A percentile compares a stretch with the other conserved stretches of the same genome.
Evolutionary conservation across 331 rosid genomes (phyloP).

Genomic region (Quercus lobata): DNA sequence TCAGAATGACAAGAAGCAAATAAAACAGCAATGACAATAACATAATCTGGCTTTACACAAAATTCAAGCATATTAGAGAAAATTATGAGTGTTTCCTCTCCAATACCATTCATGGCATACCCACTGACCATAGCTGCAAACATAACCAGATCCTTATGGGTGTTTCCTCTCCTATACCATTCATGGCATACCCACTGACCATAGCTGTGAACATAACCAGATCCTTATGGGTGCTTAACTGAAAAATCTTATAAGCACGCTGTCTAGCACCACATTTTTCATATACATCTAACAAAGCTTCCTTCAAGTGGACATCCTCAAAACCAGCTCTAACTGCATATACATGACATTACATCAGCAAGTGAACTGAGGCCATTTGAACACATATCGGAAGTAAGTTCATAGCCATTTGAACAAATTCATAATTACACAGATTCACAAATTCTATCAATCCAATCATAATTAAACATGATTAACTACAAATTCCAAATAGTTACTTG

Average conservation of each 20-base stretch:
- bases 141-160: slow-evolving; percentile 62
- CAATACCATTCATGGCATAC: slow-evolving; percentile 80
- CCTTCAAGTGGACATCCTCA: slow-evolving; percentile 54
- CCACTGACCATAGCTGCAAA: slow-evolving; percentile 84
- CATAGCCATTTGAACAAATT: slow-evolving; percentile 22
- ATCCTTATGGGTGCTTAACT: slow-evolving; percentile 55
- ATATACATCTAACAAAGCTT: slow-evolving; percentile 72
- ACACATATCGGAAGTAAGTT: slow-evolving; percentile 69
- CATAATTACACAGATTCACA: too few species aligned
- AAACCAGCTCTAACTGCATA: slow-evolving; percentile 61
- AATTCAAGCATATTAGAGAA: slow-evolving; percentile 62
- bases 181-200: slow-evolving; percentile 83
- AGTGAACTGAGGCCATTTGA: slow-evolving; percentile 62
- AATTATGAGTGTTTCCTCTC: slow-evolving; percentile 59
- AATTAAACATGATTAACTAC: too few species aligned
- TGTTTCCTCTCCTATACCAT: slow-evolving; percentile 79
- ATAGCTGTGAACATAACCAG: slow-evolving; percentile 84
- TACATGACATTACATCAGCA: slow-evolving; percentile 72
- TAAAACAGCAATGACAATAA: slow-evolving; percentile 64
- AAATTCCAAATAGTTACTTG: too few species aligned
- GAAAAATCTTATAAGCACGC: slow-evolving; percentile 56
- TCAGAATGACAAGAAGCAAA: slow-evolving; percentile 92
- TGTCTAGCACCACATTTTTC: slow-evolving; percentile 70
- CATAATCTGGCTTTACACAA: slow-evolving; percentile 65
- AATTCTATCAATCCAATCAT: too few species aligned